Conservation (phyloP, 192 early-diverging fungal species). For the Lobosporangium transversale region DNA sequence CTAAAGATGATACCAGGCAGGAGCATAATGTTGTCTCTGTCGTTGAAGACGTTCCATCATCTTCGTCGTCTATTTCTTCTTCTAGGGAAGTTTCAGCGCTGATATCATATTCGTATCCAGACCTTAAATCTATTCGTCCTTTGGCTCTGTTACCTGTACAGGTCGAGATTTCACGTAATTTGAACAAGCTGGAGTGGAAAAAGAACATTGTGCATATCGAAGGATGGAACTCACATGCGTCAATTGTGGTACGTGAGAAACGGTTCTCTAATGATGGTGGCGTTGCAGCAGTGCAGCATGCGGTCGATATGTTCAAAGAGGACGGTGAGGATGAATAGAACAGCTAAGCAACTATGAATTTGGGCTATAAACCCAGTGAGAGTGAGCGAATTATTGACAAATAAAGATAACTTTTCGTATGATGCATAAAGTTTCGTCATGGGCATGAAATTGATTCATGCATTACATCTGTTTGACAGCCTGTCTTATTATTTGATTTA, state of each 20-base stretch:
- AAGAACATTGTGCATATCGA: conserved; percentile 58
- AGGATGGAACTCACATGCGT: conserved; percentile 60
- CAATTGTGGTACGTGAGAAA: conserved; percentile 60
- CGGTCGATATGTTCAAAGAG: conserved; percentile 56
- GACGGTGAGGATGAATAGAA: conserved; percentile 45
- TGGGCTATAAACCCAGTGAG: too few species aligned
- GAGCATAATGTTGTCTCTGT: conserved; percentile 9
- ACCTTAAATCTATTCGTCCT: conserved; percentile 29
- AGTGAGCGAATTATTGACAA: too few species aligned
- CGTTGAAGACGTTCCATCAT: neutral
- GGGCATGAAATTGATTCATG: too few species aligned
- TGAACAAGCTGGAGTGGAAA: conserved; percentile 58
- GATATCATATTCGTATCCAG: conserved; percentile 28
- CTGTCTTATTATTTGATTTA: too few species aligned
- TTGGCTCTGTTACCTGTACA: conserved; percentile 40
- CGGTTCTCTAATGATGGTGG: conserved; percentile 44
- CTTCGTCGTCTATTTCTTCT: neutral
- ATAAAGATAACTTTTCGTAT: too few species aligned
- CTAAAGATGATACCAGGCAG: neutral
- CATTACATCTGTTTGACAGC: too few species aligned
- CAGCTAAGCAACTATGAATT: too few species aligned
- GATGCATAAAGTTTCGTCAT: too few species aligned
- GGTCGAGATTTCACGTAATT: conserved; percentile 38
- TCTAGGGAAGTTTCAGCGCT: neutral
- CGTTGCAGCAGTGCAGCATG: conserved; percentile 59